Conservation (phyloP, 805 yeast species). For the Nakazawaea siamensis region DNA sequence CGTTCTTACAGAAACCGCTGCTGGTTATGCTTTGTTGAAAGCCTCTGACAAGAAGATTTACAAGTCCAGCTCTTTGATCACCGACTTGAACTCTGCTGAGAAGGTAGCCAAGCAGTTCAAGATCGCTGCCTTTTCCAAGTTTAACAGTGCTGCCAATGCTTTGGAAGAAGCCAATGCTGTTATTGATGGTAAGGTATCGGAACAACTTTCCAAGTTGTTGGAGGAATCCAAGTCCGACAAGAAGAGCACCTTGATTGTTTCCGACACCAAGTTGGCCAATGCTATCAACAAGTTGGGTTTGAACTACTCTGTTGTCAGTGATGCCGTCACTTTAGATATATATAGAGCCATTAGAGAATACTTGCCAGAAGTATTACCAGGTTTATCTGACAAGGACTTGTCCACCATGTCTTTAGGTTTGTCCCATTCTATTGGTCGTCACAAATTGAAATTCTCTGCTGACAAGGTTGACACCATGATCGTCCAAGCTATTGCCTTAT, state of each 20-base stretch:
- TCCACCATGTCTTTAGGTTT: conserved; percentile 96
- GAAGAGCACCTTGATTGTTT: conserved; percentile 80
- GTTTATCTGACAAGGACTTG: conserved; percentile 75
- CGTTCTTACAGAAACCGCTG: conserved; percentile 96
- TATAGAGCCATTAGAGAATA: conserved; percentile 94
- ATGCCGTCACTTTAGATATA: conserved; percentile 89
- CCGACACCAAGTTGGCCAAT: conserved; percentile 93
- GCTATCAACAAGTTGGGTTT: conserved; percentile 92
- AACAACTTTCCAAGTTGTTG: conserved; percentile 68
- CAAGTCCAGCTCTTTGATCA: conserved; percentile 66
- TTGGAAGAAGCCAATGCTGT: conserved; percentile 90
- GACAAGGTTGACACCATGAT: conserved; percentile 99
- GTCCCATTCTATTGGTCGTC: conserved; percentile 98
- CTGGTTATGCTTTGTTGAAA: conserved; percentile 96
- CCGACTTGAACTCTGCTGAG: conserved; percentile 75
- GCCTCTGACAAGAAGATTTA: conserved; percentile 96
- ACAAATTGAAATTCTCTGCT: conserved; percentile 93
- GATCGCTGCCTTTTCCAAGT: conserved; percentile 92
- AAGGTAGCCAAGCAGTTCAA: conserved; percentile 87
- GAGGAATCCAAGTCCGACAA: conserved; percentile 73
- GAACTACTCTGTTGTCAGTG: conserved; percentile 82
- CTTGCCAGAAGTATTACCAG: conserved; percentile 90
- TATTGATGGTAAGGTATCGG: conserved; percentile 89
- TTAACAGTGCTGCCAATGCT: conserved; percentile 90
- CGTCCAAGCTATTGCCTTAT: conserved; percentile 94